Base-by-base conservation (phyloP, 208 protist species). In the Acanthamoeba lenticulata region DNA sequence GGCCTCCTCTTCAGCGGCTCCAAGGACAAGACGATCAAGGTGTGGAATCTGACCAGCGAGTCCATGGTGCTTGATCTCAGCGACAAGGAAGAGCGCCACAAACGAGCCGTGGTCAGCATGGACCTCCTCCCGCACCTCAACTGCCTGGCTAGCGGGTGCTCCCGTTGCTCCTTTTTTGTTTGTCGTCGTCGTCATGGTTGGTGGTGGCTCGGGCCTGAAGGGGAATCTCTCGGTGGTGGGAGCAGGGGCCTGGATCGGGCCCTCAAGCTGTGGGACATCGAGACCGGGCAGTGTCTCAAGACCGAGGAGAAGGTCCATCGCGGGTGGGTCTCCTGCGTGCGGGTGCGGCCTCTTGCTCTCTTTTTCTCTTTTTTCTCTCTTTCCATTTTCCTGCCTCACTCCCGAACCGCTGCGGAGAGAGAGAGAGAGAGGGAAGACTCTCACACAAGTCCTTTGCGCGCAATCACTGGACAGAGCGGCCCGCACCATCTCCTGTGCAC, bases 1-100 rank as follows among this genome's bases (percentile, higher is more conserved):
- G 83, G 42, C 40, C 7, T 90, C 2, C 34, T 69, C 15, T 90
- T 90, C 52, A 90, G 83, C 60, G 83, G 83, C 1, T 90, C 49
- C 24, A 90, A 90, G 52, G 83, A 90, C 60, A 65, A 69, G n/a
- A 90, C 49, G 17, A 67, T 90, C 34, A 90, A 90, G 52, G 83
- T 90, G 40, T 90, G 83, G 83, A 67, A 67, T 32, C 83, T 90
- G 11, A 3, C 3, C 19, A 69, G 17, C 36, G 83, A 67, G 19
- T 17, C 34, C 11, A 13, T 38, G 40, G 42, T 81, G 11, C 15
- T 81, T 11, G 72, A 81, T 17, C 15, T 81, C 24, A 49, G 1
- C 38, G 27, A 44, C n/a, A 81, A 81, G 72, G 47, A 42, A 27
- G 38, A 81, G 1, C 2, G 7, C 5, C 72, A 81, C 72, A 81